A percentile compares a stretch with the other conserved stretches of the same genome.
Conservation (phyloP, 2,329 filamentous ascomycete species). For the Paecilomyces formosus region DNA sequence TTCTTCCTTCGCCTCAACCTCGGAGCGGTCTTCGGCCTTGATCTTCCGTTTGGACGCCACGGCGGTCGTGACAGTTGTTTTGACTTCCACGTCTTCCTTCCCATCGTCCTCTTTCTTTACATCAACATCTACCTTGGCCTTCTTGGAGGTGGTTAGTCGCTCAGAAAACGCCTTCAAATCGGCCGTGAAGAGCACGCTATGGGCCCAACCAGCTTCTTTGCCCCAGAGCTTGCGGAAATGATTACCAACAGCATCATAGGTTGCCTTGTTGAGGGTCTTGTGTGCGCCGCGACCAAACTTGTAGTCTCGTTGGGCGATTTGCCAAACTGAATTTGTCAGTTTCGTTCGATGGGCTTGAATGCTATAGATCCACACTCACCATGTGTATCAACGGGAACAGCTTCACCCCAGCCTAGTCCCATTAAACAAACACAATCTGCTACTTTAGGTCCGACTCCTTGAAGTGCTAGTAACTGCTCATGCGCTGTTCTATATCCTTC, state of each 20-base stretch:
- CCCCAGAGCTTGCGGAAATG: constrained; percentile 90
- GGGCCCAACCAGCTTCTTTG: constrained; percentile 90
- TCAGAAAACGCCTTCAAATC: constrained; percentile 81
- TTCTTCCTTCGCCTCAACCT: neutral
- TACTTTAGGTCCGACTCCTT: constrained; percentile 93
- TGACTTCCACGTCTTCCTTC: constrained; percentile 17
- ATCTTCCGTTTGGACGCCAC: constrained; percentile 17
- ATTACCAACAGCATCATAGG: constrained; percentile 83
- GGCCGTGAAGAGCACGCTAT: constrained; percentile 92
- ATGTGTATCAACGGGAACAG: constrained; percentile 94
- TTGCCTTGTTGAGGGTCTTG: constrained; percentile 78
- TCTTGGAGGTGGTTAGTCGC: constrained; percentile 38
- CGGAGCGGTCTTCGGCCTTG: constrained; percentile 8
- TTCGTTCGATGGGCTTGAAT: neutral
- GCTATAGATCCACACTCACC: constrained; percentile 28
- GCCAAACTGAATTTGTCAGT: constrained; percentile 61
- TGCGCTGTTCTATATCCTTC: constrained; percentile 74
- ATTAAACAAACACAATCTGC: constrained; percentile 95
- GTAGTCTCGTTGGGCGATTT: constrained; percentile 95
- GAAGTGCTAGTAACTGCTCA: constrained; percentile 66
- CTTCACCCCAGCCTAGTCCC: constrained; percentile 91
- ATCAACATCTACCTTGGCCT: constrained; percentile 27
- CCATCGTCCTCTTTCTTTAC: constrained; percentile 22
- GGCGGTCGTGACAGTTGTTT: constrained; percentile 19
- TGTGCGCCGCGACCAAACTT: constrained; percentile 77